Evolutionary conservation across 139 green algal genomes (phyloP), one percentile per base, ranked within the genome.

Genomic region (Tetradesmus obliquus): DNA sequence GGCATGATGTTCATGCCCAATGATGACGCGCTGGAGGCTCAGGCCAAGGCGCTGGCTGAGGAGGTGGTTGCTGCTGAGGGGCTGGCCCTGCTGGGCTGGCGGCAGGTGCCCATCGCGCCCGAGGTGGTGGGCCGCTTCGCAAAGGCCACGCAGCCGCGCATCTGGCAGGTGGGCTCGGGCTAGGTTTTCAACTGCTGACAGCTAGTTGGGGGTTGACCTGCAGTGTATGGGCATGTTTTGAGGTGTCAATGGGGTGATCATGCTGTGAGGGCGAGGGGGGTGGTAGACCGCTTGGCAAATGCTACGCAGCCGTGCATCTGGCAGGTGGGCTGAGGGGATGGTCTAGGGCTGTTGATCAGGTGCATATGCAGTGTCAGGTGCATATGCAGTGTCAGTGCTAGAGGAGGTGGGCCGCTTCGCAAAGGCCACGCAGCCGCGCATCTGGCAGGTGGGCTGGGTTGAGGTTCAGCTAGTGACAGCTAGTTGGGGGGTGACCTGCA

Each of bases 1-100:
- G 98, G 97, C 91, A 99, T 99, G 98, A 83, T 99, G 17, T 99
- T 99, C 94, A 94, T 99, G 92, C 98, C 98, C 74, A 97, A 99
- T 84, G 95, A 99, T 89, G 96, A 98, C 45, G 92, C 89, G 19
- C 88, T 96, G 12, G 97, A 97, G 93, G 95, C 94, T 8, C 79
- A 97, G 89, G 94, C 91, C 76, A 95, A 94, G 80, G 90, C 93
- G 76, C 96, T 99, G 79, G 91, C 98, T 51, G 96, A 99, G 91
- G 85, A 95, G 15, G 95, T 97, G 20, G 91, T 92, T 55, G 81
- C 91, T 1, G 95, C 97, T 86, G 98, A 98, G 93, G 95, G 94
- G 17, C 96, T 99, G 82, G 95, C 96, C 89, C 92, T 99, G 58
- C 62, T 99, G 20, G 98, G 95, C 60, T 99, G 97, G 97, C 94